A percentile compares a stretch with the other conserved stretches of the same genome.
Evolutionary conservation across 345 rosid species (phyloP).

Genomic region (Excoecaria cochinchinensis): DNA sequence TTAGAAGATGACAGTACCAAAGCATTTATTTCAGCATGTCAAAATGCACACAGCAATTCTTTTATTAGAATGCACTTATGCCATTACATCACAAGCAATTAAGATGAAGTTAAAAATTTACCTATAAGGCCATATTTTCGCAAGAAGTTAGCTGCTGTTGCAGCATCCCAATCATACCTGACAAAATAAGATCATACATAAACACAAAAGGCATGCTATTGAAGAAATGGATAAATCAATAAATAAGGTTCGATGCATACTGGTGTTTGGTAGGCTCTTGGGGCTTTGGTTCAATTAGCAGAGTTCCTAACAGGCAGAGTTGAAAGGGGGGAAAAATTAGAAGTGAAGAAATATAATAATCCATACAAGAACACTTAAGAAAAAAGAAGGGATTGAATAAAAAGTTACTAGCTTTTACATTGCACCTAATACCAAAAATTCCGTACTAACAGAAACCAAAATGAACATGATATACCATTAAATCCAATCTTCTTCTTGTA

Average conservation of each 20-base stretch:
- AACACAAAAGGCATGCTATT: background rate
- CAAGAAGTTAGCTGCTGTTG: constrained; percentile 82
- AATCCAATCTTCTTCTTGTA: constrained; percentile 98
- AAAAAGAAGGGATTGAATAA: background rate
- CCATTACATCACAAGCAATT: background rate
- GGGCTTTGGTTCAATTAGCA: constrained; percentile 95
- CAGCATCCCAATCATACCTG: constrained; percentile 98
- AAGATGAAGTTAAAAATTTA: constrained; percentile 20
- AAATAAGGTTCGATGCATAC: constrained; percentile 31
- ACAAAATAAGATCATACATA: constrained; percentile 12
- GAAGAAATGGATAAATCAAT: background rate
- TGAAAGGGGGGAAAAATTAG: background rate
- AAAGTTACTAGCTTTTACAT: background rate
- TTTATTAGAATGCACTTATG: background rate
- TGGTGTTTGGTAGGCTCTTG: constrained; percentile 98
- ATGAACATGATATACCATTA: constrained; percentile 49
- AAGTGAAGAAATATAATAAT: background rate
- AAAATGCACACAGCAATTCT: background rate
- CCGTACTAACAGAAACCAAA: background rate
- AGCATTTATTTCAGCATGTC: background rate
- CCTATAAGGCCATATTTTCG: constrained; percentile 76
- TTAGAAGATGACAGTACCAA: background rate
- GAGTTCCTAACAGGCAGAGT: constrained; percentile 51
- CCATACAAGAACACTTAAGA: background rate
- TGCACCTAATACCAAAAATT: background rate